A percentile compares a stretch with the other conserved stretches of the same genome.
phyloP scores from a whole-genome alignment of 805 yeast species.

The Spathaspora girioi region DNA sequence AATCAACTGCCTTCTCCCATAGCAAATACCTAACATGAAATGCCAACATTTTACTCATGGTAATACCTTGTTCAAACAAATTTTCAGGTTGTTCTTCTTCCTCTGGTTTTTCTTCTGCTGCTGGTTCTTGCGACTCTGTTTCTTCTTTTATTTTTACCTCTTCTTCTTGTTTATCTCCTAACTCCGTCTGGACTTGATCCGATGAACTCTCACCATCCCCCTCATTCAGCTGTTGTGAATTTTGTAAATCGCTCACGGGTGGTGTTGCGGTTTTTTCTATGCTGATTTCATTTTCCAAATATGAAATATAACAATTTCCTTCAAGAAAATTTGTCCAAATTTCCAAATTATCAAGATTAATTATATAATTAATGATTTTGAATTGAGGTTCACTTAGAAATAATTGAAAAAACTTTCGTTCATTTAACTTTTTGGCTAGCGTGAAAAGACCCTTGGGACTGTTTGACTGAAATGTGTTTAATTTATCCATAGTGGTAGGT shows the following conservation, averaged over 20 bases:
- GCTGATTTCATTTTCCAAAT: constrained; percentile 1
- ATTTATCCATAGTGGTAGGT: constrained; percentile 33
- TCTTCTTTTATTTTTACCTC: too few species aligned
- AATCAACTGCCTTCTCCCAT: constrained; percentile 69
- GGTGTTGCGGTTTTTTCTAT: constrained; percentile 8
- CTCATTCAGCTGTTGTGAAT: not conserved
- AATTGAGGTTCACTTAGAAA: constrained; percentile 33
- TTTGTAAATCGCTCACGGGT: not conserved
- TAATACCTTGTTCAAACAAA: constrained; percentile 41
- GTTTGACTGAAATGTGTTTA: constrained; percentile 34
- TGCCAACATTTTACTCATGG: constrained; percentile 40
- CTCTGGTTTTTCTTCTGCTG: not conserved
- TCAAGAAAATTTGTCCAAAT: constrained; percentile 37
- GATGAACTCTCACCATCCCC: not conserved
- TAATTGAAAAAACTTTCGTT: constrained; percentile 29
- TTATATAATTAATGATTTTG: constrained; percentile 26
- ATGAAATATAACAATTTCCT: constrained; percentile 28
- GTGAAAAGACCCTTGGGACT: constrained; percentile 28
- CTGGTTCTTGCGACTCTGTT: not conserved
- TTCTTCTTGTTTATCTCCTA: not conserved
- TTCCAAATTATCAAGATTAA: constrained; percentile 25
- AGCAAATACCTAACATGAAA: constrained; percentile 62
- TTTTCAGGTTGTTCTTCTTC: constrained; percentile 16
- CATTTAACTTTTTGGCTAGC: constrained; percentile 32
- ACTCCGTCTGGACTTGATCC: not conserved